phyloP scores from a whole-genome alignment of 495 filamentous ascomycete species.

The Aspergillus kassunensis region DNA sequence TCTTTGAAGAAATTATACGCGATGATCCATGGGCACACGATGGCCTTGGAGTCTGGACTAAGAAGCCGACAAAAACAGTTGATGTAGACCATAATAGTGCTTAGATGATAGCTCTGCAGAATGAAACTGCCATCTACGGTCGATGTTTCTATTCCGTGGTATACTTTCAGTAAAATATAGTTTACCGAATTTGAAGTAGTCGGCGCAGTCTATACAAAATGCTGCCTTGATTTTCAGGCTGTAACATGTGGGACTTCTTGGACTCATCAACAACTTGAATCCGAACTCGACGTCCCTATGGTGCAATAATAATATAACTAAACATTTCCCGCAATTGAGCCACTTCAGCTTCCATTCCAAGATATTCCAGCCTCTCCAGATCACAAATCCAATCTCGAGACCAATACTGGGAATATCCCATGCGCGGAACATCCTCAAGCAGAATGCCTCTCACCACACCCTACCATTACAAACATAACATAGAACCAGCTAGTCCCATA shows the following conservation, averaged over 20 bases:
- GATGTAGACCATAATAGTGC: neutral
- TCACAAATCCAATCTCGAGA: no score
- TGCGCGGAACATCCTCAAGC: neutral
- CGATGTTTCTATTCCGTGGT: neutral
- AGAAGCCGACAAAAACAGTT: neutral
- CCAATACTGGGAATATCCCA: no score
- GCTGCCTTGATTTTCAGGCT: constrained; percentile 7
- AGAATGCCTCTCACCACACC: neutral
- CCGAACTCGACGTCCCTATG: neutral
- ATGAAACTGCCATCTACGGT: no score
- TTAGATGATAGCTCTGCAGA: neutral
- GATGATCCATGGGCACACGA: constrained; percentile 27
- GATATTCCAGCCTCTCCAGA: no score
- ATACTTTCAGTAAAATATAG: neutral
- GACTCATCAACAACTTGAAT: neutral
- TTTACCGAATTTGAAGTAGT: neutral
- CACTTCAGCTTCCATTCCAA: no score
- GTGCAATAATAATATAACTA: no score
- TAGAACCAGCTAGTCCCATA: constrained; percentile 32
- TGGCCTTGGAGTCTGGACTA: constrained; percentile 28
- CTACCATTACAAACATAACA: constrained; percentile 24
- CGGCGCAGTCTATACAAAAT: neutral
- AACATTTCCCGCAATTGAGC: no score
- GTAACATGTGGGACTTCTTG: neutral
- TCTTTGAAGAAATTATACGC: constrained; percentile 22